phyloP scores from a whole-genome alignment of 257 asterid genomes.

The Solanum gracilifrons region DNA sequence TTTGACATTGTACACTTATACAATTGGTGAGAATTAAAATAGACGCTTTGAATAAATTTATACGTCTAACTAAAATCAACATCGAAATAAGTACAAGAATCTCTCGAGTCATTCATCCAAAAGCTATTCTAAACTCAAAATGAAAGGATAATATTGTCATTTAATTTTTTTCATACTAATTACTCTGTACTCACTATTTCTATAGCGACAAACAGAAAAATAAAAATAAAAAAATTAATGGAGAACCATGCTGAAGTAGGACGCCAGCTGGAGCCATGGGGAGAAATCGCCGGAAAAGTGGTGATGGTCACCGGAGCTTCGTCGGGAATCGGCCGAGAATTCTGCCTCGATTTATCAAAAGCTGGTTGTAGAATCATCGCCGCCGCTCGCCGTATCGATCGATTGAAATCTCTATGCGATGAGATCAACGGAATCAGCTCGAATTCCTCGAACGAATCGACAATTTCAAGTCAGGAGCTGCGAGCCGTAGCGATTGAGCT shows the following conservation, averaged over 20 bases:
- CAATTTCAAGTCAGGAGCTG: not conserved
- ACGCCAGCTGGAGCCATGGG: conserved; percentile 54
- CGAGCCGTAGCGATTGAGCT: conserved; percentile 58
- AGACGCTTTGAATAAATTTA: too few relatives aligned
- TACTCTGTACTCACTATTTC: too few relatives aligned
- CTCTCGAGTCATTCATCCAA: not conserved
- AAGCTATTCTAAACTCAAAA: not conserved
- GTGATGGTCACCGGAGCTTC: conserved; percentile 86
- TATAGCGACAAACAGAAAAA: not conserved
- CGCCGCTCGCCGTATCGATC: conserved; percentile 56
- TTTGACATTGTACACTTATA: too few relatives aligned
- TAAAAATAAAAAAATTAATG: not conserved
- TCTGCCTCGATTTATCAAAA: conserved; percentile 50
- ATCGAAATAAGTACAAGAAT: too few relatives aligned
- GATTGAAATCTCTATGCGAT: conserved; percentile 40
- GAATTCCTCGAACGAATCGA: not conserved
- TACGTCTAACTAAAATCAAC: not conserved
- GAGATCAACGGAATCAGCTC: conserved; percentile 26
- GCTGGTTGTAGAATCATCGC: conserved; percentile 68
- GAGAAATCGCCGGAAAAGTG: conserved; percentile 31
- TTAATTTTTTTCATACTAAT: too few relatives aligned
- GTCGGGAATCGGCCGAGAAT: conserved; percentile 63
- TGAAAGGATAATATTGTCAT: not conserved
- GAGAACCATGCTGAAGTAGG: conserved; percentile 1
- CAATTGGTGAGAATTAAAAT: too few relatives aligned